Evolutionary conservation across 176 grass and related monocot species (phyloP).

Genomic region (Oryza brachyantha): DNA sequence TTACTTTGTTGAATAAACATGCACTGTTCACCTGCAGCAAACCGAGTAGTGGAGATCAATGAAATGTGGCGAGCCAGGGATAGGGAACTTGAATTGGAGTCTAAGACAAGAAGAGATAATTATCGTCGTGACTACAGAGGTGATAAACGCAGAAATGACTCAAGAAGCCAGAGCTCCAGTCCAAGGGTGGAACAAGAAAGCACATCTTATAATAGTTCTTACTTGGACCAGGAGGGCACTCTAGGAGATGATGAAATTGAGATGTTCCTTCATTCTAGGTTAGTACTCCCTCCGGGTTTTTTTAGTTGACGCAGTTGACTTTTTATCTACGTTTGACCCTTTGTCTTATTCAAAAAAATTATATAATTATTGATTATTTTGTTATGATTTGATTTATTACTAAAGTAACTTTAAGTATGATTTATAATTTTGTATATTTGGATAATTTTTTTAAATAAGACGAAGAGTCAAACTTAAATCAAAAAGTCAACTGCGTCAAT

Average conservation of each 20-base stretch:
- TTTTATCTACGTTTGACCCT: too few relatives aligned
- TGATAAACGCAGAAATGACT: slow-evolving; percentile 19
- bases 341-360: too few relatives aligned
- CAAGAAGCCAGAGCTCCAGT: slow-evolving; percentile 14
- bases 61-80: slow-evolving; percentile 68
- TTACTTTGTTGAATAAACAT: too few relatives aligned
- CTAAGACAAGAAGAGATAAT: slow-evolving; percentile 15
- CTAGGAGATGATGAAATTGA: slow-evolving; percentile 56
- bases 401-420: too few relatives aligned
- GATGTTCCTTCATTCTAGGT: slow-evolving; percentile 60
- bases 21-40: slow-evolving; percentile 36
- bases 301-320: too few relatives aligned
- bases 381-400: too few relatives aligned
- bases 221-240: slow-evolving; percentile 15
- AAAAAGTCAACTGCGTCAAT: too few relatives aligned
- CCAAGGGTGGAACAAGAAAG: slow-evolving; percentile 9
- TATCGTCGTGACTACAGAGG: neutral
- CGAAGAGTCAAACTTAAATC: too few relatives aligned
- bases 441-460: too few relatives aligned
- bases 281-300: too few relatives aligned
- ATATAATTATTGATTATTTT: too few relatives aligned
- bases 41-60: slow-evolving; percentile 56
- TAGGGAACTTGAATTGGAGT: slow-evolving; percentile 54
- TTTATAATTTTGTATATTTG: too few relatives aligned
- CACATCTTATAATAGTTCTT: slow-evolving; percentile 14